These are phyloP conservation scores for Anisogramma anomala DNA, from an alignment of 2,329 filamentous ascomycete genomes.

Conservation along the genomic window DNA sequence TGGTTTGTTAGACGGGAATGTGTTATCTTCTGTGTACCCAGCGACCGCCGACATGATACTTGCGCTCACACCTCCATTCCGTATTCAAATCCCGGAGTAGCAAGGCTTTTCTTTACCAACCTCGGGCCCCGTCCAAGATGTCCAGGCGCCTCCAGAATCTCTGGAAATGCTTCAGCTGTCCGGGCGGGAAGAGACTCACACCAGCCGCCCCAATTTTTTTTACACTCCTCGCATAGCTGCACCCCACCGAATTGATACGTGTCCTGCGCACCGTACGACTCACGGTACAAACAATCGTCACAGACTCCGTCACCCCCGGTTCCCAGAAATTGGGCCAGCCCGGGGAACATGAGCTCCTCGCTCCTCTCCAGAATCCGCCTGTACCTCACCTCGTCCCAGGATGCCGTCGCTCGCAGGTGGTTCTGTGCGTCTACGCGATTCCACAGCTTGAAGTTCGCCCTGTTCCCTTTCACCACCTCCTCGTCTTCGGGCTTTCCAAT, in stretches of 20 bases:
- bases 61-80: no score
- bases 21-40: no score
- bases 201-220: neutral
- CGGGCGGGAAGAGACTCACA: neutral
- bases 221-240: constrained; percentile 8
- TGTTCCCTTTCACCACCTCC: constrained; percentile 17
- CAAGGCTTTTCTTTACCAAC: neutral
- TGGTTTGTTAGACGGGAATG: no score
- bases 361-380: constrained; percentile 3
- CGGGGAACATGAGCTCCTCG: constrained; percentile 15
- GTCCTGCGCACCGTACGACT: constrained; percentile 12
- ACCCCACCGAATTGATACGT: constrained; percentile 15
- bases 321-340: constrained; percentile 12
- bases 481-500: constrained; percentile 20
- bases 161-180: neutral
- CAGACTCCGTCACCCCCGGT: constrained; percentile 10
- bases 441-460: constrained; percentile 24
- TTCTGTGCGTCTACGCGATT: constrained; percentile 15
- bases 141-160: neutral
- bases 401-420: neutral
- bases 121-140: neutral
- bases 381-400: constrained; percentile 7
- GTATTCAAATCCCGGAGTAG: constrained; percentile 1
- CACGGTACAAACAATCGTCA: constrained; percentile 7
- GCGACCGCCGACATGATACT: no score